Conservation (phyloP, 352 stramenopile genomes). For the Pythium monospermum region DNA sequence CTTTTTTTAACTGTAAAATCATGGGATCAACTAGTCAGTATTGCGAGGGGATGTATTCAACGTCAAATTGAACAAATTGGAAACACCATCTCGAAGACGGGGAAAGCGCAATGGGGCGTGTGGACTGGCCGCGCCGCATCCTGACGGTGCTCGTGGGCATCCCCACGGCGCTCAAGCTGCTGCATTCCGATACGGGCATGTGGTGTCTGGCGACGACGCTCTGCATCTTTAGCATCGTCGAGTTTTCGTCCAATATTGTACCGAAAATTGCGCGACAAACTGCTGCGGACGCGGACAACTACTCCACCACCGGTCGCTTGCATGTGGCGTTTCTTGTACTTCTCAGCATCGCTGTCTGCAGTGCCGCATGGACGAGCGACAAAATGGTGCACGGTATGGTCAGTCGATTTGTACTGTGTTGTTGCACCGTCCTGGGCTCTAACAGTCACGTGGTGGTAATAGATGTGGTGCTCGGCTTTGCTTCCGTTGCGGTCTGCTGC, state of each 20-base stretch:
- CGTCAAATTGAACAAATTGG: no score
- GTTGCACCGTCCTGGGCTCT: neutral
- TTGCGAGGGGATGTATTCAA: no score
- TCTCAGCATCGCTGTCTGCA: constrained; percentile 10
- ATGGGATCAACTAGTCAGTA: no score
- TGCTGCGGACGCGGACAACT: neutral
- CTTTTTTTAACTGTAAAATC: neutral
- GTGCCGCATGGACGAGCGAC: constrained; percentile 3
- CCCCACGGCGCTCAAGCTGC: constrained; percentile 47
- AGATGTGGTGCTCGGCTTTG: constrained; percentile 33
- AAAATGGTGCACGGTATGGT: constrained; percentile 17
- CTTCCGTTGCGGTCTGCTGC: constrained; percentile 25
- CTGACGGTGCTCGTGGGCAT: constrained; percentile 55
- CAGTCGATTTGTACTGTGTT: neutral
- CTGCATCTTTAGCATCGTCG: constrained; percentile 47
- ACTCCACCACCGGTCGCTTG: no score
- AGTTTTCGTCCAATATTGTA: constrained; percentile 47
- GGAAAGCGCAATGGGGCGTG: constrained; percentile 18
- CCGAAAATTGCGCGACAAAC: constrained; percentile 4
- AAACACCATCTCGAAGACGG: no score
- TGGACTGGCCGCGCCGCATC: constrained; percentile 55
- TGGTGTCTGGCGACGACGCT: constrained; percentile 40
- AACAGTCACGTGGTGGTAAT: neutral
- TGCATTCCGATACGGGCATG: constrained; percentile 46
- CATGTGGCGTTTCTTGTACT: constrained; percentile 9